Base-by-base conservation (phyloP, 345 rosid species). In the Pseudoturritis turrita region DNA sequence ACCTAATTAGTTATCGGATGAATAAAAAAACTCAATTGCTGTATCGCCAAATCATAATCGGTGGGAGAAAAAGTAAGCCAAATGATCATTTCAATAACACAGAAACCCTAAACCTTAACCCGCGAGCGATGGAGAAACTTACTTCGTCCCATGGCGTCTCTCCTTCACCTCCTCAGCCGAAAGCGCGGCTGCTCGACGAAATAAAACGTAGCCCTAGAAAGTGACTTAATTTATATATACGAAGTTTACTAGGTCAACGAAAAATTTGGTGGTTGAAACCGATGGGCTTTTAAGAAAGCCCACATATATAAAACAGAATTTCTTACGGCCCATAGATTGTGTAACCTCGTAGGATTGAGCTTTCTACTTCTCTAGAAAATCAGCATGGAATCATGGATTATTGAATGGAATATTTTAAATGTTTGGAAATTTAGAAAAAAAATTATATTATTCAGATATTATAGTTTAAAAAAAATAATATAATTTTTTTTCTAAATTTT, bases 61-160 rank as follows among this genome's bases (percentile, higher is more conserved):
- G 5, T n/a, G 17, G 2, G 18, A 12, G 18, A 22, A 1, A 13
- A 39, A 23, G 21, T 17, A 5, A 53, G 10, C 14, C 0, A 43
- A 13, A 44, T 26, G 17, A 35, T 6, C 15, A 29, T 8, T 17
- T 22, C 15, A 44, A 18, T 11, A n/a, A 64, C 7, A 28, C 1
- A 17, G 5, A 53, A 14, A 45, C 17, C 41, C 39, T 23, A 26
- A 40, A 29, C 0, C 2, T 10, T 17, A 18, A 6, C 6, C 13
- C 14, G 1, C 7, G 31, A 64, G 40, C 47, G 69, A 51, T 22
- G 0, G 43, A 55, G 21, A 43, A 29, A 67, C 87, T 78, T 58
- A 84, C 88, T 82, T 54, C 88, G 74, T 46, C 88, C 88, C 88
- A 84, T 84, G 77, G 76, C 88, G 79, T 12, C 66, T 36, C 22